A percentile compares a stretch with the other conserved stretches of the same genome.
Evolutionary conservation across 345 rosid genomes (phyloP).

Genomic region (Eucalyptus curtisii): DNA sequence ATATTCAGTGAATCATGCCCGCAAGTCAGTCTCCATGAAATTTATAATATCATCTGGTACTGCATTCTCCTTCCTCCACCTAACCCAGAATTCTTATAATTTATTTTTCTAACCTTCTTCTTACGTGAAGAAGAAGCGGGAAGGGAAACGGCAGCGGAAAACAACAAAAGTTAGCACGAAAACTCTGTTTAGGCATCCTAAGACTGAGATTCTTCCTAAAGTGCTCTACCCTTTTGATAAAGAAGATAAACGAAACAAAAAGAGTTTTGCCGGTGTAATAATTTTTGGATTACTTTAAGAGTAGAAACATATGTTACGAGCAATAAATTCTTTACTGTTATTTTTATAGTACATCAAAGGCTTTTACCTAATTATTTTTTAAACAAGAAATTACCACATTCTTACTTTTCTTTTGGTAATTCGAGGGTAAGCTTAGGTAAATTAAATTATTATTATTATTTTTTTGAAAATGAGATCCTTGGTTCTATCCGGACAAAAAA

Average conservation of each 20-base stretch:
- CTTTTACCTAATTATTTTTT: no score
- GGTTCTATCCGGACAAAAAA: not conserved
- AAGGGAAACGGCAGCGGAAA: not conserved
- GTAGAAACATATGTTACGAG: no score
- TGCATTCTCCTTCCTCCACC: not conserved
- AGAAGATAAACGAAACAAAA: no score
- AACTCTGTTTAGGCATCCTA: not conserved
- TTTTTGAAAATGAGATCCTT: not conserved
- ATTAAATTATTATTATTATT: not conserved
- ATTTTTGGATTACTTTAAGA: no score
- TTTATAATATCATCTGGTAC: not conserved
- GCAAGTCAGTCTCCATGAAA: not conserved
- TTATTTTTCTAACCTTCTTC: not conserved
- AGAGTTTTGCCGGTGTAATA: no score
- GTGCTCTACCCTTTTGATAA: not conserved
- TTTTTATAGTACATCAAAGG: no score
- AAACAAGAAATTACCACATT: not conserved
- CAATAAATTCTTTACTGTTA: no score
- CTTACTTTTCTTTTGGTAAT: not conserved
- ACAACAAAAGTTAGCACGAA: not conserved
- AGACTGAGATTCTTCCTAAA: not conserved
- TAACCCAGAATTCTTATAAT: not conserved
- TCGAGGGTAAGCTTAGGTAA: not conserved
- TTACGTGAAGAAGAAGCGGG: not conserved
- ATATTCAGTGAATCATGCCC: not conserved